phyloP scores from a whole-genome alignment of 2,329 filamentous ascomycete genomes.

The Xylariales sp. region DNA sequence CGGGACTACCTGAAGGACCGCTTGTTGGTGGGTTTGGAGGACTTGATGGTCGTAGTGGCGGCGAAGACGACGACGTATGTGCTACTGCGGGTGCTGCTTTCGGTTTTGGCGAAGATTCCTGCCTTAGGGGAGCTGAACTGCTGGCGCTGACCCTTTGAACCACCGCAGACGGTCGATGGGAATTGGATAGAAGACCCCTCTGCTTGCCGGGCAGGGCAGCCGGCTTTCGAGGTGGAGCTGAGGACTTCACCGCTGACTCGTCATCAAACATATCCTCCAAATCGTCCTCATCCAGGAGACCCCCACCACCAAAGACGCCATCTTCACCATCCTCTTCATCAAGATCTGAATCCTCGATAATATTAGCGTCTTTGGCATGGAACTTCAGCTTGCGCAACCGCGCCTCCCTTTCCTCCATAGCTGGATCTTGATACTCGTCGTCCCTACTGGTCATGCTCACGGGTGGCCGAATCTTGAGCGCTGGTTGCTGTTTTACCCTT shows the following conservation, averaged over 20 bases:
- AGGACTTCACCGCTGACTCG: constrained; percentile 8
- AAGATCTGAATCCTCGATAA: constrained; percentile 35
- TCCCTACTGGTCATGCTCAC: constrained; percentile 1
- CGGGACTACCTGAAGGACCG: constrained; percentile 9
- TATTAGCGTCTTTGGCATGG: constrained; percentile 24
- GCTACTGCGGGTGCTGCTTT: neutral
- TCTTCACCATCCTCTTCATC: constrained; percentile 19
- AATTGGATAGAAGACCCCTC: neutral
- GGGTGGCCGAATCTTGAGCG: constrained; percentile 16
- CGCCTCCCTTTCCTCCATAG: constrained; percentile 32
- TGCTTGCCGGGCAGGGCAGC: constrained; percentile 8
- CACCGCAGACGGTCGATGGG: neutral
- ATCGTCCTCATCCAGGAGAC: constrained; percentile 18
- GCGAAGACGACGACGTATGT: neutral
- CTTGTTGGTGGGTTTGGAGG: constrained; percentile 9
- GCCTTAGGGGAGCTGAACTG: neutral
- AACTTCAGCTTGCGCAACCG: constrained; percentile 31
- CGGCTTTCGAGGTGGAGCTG: constrained; percentile 1
- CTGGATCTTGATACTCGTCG: constrained; percentile 15
- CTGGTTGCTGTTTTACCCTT: constrained; percentile 35
- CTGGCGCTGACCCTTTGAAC: neutral
- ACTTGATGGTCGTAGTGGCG: neutral
- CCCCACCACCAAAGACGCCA: constrained; percentile 3
- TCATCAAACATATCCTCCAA: constrained; percentile 19
- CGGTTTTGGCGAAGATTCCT: neutral